A percentile compares a stretch with the other conserved stretches of the same genome.
phyloP scores from a whole-genome alignment of 2,329 filamentous ascomycete genomes.

The Aspergillus terreus region DNA sequence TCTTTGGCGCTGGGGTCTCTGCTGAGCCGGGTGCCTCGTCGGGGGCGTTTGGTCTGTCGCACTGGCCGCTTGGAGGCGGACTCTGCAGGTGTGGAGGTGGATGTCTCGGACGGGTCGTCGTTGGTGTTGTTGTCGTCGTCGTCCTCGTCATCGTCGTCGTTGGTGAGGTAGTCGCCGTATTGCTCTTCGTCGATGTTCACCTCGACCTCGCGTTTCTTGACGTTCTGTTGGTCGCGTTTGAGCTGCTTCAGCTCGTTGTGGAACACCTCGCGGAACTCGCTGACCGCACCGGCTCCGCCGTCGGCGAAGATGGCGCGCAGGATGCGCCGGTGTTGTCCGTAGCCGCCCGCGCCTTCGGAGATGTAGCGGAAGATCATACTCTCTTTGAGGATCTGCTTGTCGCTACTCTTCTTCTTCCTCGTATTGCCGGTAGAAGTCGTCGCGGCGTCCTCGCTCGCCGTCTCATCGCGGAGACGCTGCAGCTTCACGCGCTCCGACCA shows the following conservation, averaged over 20 bases:
- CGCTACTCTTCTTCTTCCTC: slow-evolving; percentile 7
- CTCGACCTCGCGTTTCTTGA: slow-evolving; percentile 37
- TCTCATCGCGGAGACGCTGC: slow-evolving; percentile 23
- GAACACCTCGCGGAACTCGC: slow-evolving; percentile 46
- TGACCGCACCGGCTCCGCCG: slow-evolving; percentile 31
- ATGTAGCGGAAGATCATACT: slow-evolving; percentile 45
- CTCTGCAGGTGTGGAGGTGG: not conserved
- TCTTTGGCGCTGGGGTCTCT: slow-evolving; percentile 3
- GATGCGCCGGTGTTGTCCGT: slow-evolving; percentile 39
- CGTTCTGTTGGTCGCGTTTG: slow-evolving; percentile 24
- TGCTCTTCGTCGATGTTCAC: slow-evolving; percentile 45
- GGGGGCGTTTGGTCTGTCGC: slow-evolving; percentile 32
- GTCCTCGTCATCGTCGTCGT: slow-evolving; percentile 35
- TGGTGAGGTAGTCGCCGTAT: slow-evolving; percentile 44
- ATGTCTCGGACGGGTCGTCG: slow-evolving; percentile 14
- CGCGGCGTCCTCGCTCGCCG: slow-evolving; percentile 2
- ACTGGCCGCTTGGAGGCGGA: slow-evolving; percentile 13
- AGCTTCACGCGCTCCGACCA: slow-evolving; percentile 34
- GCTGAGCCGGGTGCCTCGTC: slow-evolving; percentile 19
- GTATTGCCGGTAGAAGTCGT: not conserved
- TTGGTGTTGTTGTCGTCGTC: slow-evolving; percentile 16
- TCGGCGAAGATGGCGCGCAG: slow-evolving; percentile 47
- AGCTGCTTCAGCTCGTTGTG: slow-evolving; percentile 41
- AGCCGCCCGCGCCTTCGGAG: slow-evolving; percentile 22
- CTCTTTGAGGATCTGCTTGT: slow-evolving; percentile 22